Percentiles rank a stretch among this genome's conserved stretches.
Conservation (phyloP, 768 basidiomycete species). For the Agrocybe pediades region DNA sequence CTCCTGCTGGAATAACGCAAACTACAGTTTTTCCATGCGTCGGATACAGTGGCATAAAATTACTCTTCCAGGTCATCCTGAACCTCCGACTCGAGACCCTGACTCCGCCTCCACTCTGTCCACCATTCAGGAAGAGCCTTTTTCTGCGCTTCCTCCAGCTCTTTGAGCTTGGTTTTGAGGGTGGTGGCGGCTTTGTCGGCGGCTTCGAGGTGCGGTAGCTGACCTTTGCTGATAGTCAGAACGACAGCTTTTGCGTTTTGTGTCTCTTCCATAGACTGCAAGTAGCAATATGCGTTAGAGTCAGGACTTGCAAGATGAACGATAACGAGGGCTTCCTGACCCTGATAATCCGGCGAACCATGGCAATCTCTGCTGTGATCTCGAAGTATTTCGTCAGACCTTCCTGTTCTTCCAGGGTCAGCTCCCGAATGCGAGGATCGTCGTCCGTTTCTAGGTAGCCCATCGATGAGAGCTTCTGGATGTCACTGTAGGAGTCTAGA, state of each 20-base stretch:
- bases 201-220: constrained; percentile 4
- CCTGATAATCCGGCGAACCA: constrained; percentile 23
- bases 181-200: constrained; percentile 1
- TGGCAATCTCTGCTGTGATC: constrained; percentile 29
- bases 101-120: constrained; percentile 1
- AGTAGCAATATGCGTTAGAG: not conserved
- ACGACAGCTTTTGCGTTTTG: constrained; percentile 10
- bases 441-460: constrained; percentile 15
- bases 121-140: constrained; percentile 15
- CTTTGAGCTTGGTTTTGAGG: constrained; percentile 13
- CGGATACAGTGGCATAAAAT: not conserved
- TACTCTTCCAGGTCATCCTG: not conserved
- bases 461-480: constrained; percentile 20
- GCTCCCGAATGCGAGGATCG: constrained; percentile 32
- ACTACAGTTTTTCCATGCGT: not conserved
- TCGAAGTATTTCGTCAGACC: constrained; percentile 38
- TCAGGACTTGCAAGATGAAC: not conserved
- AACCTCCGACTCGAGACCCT: not conserved
- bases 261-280: constrained; percentile 14
- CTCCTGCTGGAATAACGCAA: too few species aligned
- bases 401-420: constrained; percentile 35
- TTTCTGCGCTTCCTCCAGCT: constrained; percentile 13
- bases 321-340: constrained; percentile 14
- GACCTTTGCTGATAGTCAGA: constrained; percentile 4
- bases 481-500: constrained; percentile 16